These are phyloP conservation scores for Rosellinia necatrix DNA, from an alignment of 2,329 filamentous ascomycete species.

Conservation along the genomic window DNA sequence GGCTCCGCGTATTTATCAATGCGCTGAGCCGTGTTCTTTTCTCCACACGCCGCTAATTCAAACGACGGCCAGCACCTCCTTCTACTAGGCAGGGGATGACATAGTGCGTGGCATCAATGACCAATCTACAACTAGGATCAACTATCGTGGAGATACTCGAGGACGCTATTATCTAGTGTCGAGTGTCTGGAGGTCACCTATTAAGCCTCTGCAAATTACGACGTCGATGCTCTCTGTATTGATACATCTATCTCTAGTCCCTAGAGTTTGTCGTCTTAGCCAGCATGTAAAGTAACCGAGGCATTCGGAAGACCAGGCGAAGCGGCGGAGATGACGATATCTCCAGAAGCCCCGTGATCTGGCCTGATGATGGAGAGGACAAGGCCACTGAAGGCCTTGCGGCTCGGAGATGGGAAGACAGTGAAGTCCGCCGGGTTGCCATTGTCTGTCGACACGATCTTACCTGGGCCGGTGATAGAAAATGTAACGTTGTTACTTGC, in stretches of 20 bases:
- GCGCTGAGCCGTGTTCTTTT: too few species aligned
- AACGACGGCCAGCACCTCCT: too few species aligned
- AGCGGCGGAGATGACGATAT: slow-evolving; percentile 32
- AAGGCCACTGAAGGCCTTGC: slow-evolving; percentile 49
- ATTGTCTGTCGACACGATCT: slow-evolving; percentile 57
- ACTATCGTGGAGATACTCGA: background rate
- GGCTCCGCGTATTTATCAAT: too few species aligned
- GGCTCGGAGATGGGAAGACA: slow-evolving; percentile 45
- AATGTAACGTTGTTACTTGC: slow-evolving; percentile 51
- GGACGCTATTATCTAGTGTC: background rate
- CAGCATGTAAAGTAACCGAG: slow-evolving; percentile 24
- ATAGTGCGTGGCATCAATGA: too few species aligned
- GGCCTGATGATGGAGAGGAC: slow-evolving; percentile 47
- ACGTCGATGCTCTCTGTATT: background rate
- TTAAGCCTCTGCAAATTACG: background rate
- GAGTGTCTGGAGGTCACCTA: background rate
- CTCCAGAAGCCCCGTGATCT: slow-evolving; percentile 33
- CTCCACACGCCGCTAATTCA: too few species aligned
- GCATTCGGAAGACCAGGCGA: slow-evolving; percentile 28
- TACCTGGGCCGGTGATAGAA: slow-evolving; percentile 47
- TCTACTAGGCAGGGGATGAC: too few species aligned
- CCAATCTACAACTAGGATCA: too few species aligned
- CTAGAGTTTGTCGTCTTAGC: background rate
- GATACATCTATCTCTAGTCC: background rate
- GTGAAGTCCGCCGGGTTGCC: slow-evolving; percentile 53